Conservation (phyloP, 768 basidiomycete species). For the Leccinum olivaceopallidum region DNA sequence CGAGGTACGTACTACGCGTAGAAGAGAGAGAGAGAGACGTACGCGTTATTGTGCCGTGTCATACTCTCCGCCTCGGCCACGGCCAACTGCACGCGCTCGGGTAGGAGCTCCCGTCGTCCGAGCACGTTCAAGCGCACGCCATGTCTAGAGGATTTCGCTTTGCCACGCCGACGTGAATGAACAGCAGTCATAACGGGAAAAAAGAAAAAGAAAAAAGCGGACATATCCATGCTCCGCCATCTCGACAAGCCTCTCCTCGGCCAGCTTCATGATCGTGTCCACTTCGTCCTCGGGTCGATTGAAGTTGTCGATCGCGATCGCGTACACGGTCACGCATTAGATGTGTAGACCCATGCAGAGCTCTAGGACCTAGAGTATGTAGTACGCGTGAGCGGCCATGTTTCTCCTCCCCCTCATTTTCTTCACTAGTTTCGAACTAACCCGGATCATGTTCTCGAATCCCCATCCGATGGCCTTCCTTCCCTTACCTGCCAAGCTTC, state of each 20-base stretch:
- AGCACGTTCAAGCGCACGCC: constrained; percentile 85
- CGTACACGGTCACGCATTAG: no score
- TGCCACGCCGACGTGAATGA: not conserved
- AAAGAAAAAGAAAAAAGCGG: not conserved
- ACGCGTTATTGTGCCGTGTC: constrained; percentile 77
- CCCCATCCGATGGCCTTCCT: no score
- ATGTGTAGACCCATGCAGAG: no score
- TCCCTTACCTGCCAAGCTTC: no score
- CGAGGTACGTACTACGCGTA: not conserved
- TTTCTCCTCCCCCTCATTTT: no score
- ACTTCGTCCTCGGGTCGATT: no score
- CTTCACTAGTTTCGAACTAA: no score
- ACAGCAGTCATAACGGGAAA: not conserved
- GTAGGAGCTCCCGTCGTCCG: constrained; percentile 75
- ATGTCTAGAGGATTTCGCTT: constrained; percentile 75
- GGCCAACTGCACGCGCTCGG: constrained; percentile 68
- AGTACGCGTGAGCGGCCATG: no score
- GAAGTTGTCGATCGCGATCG: no score
- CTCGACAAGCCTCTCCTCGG: constrained; percentile 51
- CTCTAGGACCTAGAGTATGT: no score
- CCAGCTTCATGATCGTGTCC: constrained; percentile 54
- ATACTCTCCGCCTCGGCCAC: constrained; percentile 70
- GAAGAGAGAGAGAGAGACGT: constrained; percentile 4
- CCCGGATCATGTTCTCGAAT: no score
- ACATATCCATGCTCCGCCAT: constrained; percentile 79